Conservation (phyloP, 2,329 filamentous ascomycete genomes). For the Aspergillus neoniger region DNA sequence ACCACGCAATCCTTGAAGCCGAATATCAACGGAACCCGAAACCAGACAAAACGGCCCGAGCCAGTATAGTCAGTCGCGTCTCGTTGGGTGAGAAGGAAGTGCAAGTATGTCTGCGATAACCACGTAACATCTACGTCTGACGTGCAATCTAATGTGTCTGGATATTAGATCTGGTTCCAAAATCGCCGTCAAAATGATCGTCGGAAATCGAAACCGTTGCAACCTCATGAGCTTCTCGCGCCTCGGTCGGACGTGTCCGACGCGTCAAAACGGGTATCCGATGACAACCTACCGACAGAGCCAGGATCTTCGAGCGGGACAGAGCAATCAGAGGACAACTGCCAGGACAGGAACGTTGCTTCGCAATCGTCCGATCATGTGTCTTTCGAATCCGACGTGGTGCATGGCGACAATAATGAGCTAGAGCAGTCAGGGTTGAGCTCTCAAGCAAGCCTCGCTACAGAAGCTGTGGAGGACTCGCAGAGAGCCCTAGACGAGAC, state of each 20-base stretch:
- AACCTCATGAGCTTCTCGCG: slow-evolving; percentile 69
- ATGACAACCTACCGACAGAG: slow-evolving; percentile 33
- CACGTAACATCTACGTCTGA: neutral
- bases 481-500: slow-evolving; percentile 26
- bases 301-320: slow-evolving; percentile 31
- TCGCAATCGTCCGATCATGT: slow-evolving; percentile 25
- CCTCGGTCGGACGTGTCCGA: slow-evolving; percentile 33
- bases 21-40: slow-evolving; percentile 85
- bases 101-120: slow-evolving; percentile 64
- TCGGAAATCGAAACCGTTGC: slow-evolving; percentile 80
- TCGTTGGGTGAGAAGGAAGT: slow-evolving; percentile 94
- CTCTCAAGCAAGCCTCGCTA: slow-evolving; percentile 36
- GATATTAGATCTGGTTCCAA: slow-evolving; percentile 88
- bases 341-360: slow-evolving; percentile 20
- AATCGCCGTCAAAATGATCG: slow-evolving; percentile 92
- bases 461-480: slow-evolving; percentile 28
- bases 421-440: slow-evolving; percentile 25
- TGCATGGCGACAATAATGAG: slow-evolving; percentile 33
- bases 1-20: slow-evolving; percentile 83
- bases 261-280: slow-evolving; percentile 31
- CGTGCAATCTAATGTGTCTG: neutral
- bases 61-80: slow-evolving; percentile 80
- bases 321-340: slow-evolving; percentile 29
- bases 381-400: slow-evolving; percentile 20
- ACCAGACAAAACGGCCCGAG: slow-evolving; percentile 84